A percentile compares a stretch with the other conserved stretches of the same genome.
Conservation (phyloP, 2,329 filamentous ascomycete genomes). For the Aotearoamyces nothofagi region DNA sequence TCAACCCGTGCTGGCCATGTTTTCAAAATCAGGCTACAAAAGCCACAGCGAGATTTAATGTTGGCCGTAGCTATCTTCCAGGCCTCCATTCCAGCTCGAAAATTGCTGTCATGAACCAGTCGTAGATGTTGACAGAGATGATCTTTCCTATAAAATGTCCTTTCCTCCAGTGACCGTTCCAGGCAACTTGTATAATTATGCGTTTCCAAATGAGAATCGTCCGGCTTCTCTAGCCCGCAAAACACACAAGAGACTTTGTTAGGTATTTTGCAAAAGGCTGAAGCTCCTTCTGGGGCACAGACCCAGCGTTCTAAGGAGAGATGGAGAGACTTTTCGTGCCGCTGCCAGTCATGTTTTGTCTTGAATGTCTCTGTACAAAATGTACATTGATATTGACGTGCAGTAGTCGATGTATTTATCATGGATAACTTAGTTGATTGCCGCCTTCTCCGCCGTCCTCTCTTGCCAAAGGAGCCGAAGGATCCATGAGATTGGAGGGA, state of each 20-base stretch:
- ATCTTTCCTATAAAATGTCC: constrained; percentile 52
- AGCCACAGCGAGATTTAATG: constrained; percentile 49
- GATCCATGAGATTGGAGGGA: constrained; percentile 43
- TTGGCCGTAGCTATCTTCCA: constrained; percentile 46
- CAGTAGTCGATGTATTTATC: constrained; percentile 25
- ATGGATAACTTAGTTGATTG: constrained; percentile 24
- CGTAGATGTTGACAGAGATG: constrained; percentile 51
- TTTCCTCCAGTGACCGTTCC: constrained; percentile 44
- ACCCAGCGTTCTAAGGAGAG: constrained; percentile 51
- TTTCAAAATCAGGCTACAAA: constrained; percentile 46
- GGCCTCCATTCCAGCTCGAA: constrained; percentile 43
- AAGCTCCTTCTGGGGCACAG: constrained; percentile 41
- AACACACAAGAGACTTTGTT: constrained; percentile 42
- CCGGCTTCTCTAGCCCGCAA: constrained; percentile 38
- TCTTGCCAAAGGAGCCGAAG: constrained; percentile 19
- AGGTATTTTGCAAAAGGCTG: constrained; percentile 41
- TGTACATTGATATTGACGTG: constrained; percentile 41
- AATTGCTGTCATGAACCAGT: constrained; percentile 45
- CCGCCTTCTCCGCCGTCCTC: constrained; percentile 14
- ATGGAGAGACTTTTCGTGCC: constrained; percentile 55
- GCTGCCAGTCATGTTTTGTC: constrained; percentile 55
- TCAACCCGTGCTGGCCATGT: constrained; percentile 45
- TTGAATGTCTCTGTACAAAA: constrained; percentile 55
- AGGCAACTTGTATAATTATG: constrained; percentile 51
- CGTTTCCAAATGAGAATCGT: constrained; percentile 37